These are phyloP conservation scores for Puccinellia tenuiflora DNA, from an alignment of 176 grass and related monocot species.

Conservation along the genomic window DNA sequence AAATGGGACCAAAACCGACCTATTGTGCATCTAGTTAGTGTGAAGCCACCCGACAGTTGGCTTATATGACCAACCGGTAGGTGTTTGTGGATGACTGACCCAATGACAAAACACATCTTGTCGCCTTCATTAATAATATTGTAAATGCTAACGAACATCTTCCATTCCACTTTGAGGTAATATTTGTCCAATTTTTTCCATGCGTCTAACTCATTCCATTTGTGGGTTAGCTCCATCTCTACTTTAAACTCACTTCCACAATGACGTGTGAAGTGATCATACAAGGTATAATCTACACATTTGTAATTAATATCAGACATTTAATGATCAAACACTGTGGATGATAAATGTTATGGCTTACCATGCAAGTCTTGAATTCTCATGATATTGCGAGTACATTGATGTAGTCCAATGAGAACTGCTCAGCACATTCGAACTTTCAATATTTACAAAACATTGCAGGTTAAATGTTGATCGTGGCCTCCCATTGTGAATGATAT, in stretches of 20 bases:
- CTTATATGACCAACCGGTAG: background rate
- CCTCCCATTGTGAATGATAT: too few relatives aligned
- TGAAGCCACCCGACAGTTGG: too few relatives aligned
- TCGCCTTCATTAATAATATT: background rate
- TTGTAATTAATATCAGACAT: background rate
- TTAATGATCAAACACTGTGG: background rate
- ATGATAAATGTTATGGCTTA: background rate
- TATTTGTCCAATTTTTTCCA: background rate
- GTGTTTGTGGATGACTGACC: background rate
- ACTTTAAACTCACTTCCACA: background rate
- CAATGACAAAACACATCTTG: background rate
- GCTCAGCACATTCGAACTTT: too few relatives aligned
- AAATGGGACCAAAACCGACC: too few relatives aligned
- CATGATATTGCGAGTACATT: too few relatives aligned
- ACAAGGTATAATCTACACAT: too few relatives aligned
- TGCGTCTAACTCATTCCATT: background rate
- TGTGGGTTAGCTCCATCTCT: background rate
- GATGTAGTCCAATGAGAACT: too few relatives aligned
- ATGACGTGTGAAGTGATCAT: background rate
- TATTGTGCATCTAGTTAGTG: too few relatives aligned
- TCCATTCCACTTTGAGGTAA: background rate
- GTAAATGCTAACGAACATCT: background rate
- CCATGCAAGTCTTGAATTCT: too few relatives aligned
- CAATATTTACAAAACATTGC: too few relatives aligned
- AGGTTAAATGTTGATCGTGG: too few relatives aligned